A percentile compares a stretch with the other conserved stretches of the same genome.
phyloP scores from a whole-genome alignment of 225 moss, liverwort and hornwort genomes.

The Neckera pumila region DNA sequence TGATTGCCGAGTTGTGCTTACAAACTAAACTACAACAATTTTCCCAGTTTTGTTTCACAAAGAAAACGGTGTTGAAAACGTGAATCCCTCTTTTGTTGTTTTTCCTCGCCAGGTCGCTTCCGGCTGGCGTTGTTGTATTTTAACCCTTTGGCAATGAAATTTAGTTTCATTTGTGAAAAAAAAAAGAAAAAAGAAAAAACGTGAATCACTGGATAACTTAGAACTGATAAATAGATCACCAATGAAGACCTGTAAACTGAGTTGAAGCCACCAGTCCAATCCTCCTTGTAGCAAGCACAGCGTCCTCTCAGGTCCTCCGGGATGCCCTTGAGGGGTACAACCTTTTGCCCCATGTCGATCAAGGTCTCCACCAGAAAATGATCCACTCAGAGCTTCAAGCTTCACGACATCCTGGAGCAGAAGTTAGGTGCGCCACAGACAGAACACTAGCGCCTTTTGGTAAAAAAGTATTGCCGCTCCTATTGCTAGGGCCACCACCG shows the following conservation, averaged over 20 bases:
- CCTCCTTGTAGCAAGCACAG: conserved; percentile 55
- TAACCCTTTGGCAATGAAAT: too few relatives aligned
- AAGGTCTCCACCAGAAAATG: neutral
- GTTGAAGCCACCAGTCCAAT: conserved; percentile 61
- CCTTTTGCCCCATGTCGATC: neutral
- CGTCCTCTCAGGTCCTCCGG: conserved; percentile 40
- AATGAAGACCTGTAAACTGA: conserved; percentile 46
- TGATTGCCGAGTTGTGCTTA: neutral
- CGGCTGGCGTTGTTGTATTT: too few relatives aligned
- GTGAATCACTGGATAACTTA: neutral
- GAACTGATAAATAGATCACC: neutral
- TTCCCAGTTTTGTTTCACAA: neutral
- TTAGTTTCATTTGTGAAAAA: too few relatives aligned
- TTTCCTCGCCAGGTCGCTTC: too few relatives aligned
- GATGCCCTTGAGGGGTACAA: conserved; percentile 37
- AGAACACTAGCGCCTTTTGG: neutral
- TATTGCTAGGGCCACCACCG: neutral
- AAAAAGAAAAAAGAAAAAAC: too few relatives aligned
- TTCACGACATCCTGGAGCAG: neutral
- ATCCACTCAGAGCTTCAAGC: neutral
- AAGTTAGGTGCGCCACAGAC: neutral
- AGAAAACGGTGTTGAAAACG: neutral
- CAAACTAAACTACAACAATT: neutral
- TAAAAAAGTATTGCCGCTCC: neutral
- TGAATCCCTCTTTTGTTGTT: too few relatives aligned